Base-by-base conservation (phyloP, 2,329 filamentous ascomycete genomes). In the Orbilia oligospora region DNA sequence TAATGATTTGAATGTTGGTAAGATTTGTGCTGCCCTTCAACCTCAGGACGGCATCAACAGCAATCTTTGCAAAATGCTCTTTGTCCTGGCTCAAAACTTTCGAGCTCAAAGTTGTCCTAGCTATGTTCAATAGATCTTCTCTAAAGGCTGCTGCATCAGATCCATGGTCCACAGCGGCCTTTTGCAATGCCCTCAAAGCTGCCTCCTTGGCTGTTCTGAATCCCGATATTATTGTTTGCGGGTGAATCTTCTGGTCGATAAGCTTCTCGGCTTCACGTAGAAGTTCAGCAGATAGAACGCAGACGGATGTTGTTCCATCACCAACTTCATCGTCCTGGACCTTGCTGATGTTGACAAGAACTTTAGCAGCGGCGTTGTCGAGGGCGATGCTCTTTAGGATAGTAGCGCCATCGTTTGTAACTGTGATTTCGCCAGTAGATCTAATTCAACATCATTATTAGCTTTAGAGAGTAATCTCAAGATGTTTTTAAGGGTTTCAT, bases 251-350 rank as follows among this genome's bases (percentile, higher is more conserved):
- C 88, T 95, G 94, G 87, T 97, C 93, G 82, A 99, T 93, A 63
- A 99, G 89, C 87, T 97, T 95, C 87, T 99, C 96, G 58, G 96
- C 96, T 86, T 99, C 96, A 80, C 96, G 91, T 81, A 99, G 88
- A 77, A 99, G 89, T 87, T 99, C 96, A 76, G 96, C 96, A 46
- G 96, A 94, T 80, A 99, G 88, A 16, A 99, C 96, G 51, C 96
- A 92, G 71, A 99, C 96, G n/a, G 94, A 98, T 22, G 96, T 99
- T 55, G 96, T 99, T 76, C 96, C 96, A 84, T 99, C 96, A 83
- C 96, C 96, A 24, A 99, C 95, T 85, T 99, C 96, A 84, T 99
- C 96, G 83, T 99, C 96, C 85, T 99, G 96, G 5, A 99, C 96
- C 87, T 99, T 99, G 80, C 95, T 98, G 83, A 99, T 98, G 85